Base-by-base conservation (phyloP, 371 early-diverging fungal genomes). In the Mortierella polycephala region DNA sequence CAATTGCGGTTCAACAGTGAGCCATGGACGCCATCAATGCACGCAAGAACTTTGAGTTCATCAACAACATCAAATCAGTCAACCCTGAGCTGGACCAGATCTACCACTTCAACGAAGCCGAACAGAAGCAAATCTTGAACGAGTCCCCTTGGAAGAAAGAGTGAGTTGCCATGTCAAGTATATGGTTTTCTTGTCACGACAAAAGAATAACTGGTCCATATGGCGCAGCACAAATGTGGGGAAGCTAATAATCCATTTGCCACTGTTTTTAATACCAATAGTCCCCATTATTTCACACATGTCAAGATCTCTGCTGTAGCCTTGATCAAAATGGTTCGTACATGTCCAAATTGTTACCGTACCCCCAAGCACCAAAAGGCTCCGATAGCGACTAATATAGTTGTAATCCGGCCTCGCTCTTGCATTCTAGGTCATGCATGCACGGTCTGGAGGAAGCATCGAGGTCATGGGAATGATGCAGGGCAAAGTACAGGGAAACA, bases 381-480 rank as follows among this genome's bases (percentile, higher is more conserved):
- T 47, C 47, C 5, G 12, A 47, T 47, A 5, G 10, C n/a, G 47
- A 47, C 47, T 14, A 47, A 47, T 18, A 9, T 30, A 2, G 30
- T 30, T 30, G 30, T 30, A 30, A 46, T 46, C 5, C 16, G 11
- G 46, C 16, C 46, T 16, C 5, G 46, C 46, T 46, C 46, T 46
- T 46, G 46, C 13, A 51, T 20, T 8, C 12, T 64, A 96, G 96
- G 93, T 93, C 46, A 94, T 94, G 88, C 99, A 99, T 81, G 97
- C 99, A 23, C 90, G 95, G 49, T 95, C 96, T 0, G 99, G 99
- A 49, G 98, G 98, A 60, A 91, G 90, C 66, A 94, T 98, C 71
- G 98, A 99, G 86, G 92, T 98, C 44, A 98, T 99, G 99, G 99
- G 99, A 1, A 83, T 97, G 57, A 95, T 99, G 96, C 96, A 96